phyloP scores from a whole-genome alignment of 805 yeast genomes.

The Candida coquimbonensis region DNA sequence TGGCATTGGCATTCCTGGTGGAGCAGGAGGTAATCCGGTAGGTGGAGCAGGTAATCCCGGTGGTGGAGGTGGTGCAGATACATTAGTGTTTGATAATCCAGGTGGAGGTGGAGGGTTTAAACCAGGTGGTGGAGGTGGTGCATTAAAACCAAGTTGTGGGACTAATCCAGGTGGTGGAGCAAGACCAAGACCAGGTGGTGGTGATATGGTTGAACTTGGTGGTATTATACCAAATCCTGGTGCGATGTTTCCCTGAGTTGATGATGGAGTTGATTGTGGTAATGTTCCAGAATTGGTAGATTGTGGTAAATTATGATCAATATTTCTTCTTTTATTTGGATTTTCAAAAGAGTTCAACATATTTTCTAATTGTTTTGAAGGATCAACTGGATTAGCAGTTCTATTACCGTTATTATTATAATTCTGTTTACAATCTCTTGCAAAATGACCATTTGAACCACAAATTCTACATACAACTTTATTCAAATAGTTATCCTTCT shows the following conservation, averaged over 20 bases:
- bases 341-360: slow-evolving; percentile 42
- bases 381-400: slow-evolving; percentile 4
- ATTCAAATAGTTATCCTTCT: slow-evolving; percentile 40
- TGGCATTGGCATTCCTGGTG: slow-evolving; percentile 3
- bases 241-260: background rate
- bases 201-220: slow-evolving; percentile 11
- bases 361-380: slow-evolving; percentile 43
- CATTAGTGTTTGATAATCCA: background rate
- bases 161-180: slow-evolving; percentile 12
- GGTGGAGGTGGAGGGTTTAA: background rate
- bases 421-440: slow-evolving; percentile 63
- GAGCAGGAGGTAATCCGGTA: slow-evolving; percentile 5
- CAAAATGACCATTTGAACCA: slow-evolving; percentile 80
- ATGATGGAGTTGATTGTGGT: background rate
- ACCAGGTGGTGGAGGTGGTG: background rate
- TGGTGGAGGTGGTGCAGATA: background rate
- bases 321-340: slow-evolving; percentile 12
- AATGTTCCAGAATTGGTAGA: background rate
- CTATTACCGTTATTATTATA: slow-evolving; percentile 3
- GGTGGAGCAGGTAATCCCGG: slow-evolving; percentile 4
- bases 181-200: slow-evolving; percentile 3
- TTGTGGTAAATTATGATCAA: slow-evolving; percentile 2
- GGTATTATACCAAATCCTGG: slow-evolving; percentile 22
- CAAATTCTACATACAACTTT: slow-evolving; percentile 68
- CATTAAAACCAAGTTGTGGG: slow-evolving; percentile 13